Base-by-base conservation (phyloP, 1,284 basidiomycete genomes). In the Puccinia triticina region DNA sequence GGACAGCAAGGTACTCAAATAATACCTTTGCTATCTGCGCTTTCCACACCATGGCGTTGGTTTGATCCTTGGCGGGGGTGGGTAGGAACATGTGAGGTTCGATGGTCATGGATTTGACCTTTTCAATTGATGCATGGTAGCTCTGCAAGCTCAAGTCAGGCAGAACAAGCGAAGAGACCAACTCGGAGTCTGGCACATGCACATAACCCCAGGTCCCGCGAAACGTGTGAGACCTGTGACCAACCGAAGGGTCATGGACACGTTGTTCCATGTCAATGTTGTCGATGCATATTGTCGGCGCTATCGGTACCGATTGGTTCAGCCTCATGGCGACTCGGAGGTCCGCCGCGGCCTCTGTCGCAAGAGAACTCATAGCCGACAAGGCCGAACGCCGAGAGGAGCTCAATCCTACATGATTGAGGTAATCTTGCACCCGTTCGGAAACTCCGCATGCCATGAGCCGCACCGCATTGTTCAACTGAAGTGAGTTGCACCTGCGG, bases 121-220 rank as follows among this genome's bases (percentile, higher is more conserved):
- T 72, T 8, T 72, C 32, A 29, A 64, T 29, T 32, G 61, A 64
- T 18, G 26, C n/a, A 16, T 64, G 26, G 61, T 64, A 32, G 32
- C 14, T 37, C 2, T 11, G 34, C 21, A 59, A 34, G 64, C 16
- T 23, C 23, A 67, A n/a, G n/a, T 67, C 14, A 18, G 34, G 5
- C 40, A 40, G 12, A 34, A 8, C 64, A 21, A 40, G 34, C 5
- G 32, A 18, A 2, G 16, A 21, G 8, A 67, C 23, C 14, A 67
- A 16, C 7, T 67, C 10, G 2, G 18, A 4, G 29, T 67, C 23
- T 7, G 64, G 64, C 5, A 67, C 18, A n/a, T 67, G 64, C 14
- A 59, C 29, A 26, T 67, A 67, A 5, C 64, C 64, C 64, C 64
- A 67, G 7, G 64, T 67, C 21, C 64, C 64, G 2, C 64, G 40